A percentile compares a stretch with the other conserved stretches of the same genome.
Conservation (phyloP, 2,329 filamentous ascomycete genomes). For the Fusarium poae region DNA sequence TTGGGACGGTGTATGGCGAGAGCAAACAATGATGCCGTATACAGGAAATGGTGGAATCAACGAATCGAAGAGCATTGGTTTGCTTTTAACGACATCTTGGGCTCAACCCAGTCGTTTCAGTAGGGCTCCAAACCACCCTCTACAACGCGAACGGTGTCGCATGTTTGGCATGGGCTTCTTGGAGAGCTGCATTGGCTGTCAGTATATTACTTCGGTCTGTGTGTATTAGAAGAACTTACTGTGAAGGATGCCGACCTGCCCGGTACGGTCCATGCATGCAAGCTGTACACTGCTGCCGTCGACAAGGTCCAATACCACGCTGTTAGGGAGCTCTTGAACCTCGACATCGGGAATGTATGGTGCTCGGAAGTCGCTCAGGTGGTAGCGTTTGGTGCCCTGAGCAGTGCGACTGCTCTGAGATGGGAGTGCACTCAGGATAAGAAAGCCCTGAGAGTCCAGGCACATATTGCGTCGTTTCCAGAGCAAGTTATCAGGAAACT, state of each 20-base stretch:
- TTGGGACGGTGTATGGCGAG: conserved; percentile 24
- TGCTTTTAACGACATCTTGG: conserved; percentile 9
- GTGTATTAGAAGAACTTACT: conserved; percentile 58
- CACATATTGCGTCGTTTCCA: conserved; percentile 95
- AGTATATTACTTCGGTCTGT: conserved; percentile 1
- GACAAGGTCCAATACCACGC: conserved; percentile 73
- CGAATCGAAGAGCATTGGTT: conserved; percentile 7
- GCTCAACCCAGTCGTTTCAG: conserved; percentile 10
- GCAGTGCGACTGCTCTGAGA: conserved; percentile 65
- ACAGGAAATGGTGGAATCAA: conserved; percentile 32
- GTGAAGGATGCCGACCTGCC: conserved; percentile 67
- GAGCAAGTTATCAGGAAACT: conserved; percentile 94
- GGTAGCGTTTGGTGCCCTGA: conserved; percentile 77
- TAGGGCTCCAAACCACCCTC: conserved; percentile 2
- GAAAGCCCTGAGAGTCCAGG: conserved; percentile 84
- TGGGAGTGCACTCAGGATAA: conserved; percentile 78
- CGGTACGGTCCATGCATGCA: conserved; percentile 72
- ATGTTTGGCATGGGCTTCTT: conserved; percentile 55
- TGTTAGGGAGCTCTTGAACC: conserved; percentile 91
- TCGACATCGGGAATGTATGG: conserved; percentile 91
- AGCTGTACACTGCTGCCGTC: conserved; percentile 73
- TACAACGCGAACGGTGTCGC: conserved; percentile 51
- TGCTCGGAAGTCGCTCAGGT: conserved; percentile 83
- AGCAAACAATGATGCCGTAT: conserved; percentile 19
- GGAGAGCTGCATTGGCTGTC: conserved; percentile 48